Evolutionary conservation across 2,329 filamentous ascomycete genomes (phyloP), one percentile per base, ranked within the genome.

Genomic region (Paracamarosporium sp.): DNA sequence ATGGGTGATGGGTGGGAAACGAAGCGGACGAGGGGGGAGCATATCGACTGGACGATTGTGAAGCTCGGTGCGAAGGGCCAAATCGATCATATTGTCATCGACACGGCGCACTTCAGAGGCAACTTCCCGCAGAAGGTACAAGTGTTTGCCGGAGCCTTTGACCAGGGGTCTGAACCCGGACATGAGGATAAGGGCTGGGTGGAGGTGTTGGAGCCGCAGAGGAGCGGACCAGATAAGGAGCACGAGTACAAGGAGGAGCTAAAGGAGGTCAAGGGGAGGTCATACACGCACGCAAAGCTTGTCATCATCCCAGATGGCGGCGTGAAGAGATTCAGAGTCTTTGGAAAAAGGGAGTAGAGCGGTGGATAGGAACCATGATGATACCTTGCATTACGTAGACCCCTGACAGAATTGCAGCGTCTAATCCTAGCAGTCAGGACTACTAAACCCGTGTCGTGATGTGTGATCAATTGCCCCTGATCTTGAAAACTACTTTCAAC

Each of bases 1-100:
- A 95, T 95, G 91, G 90, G 91, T 50, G 91, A 94, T 73, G 92
- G 91, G 7, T 95, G 92, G 91, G 91, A 95, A 79, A 95, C 91
- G 55, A 87, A 89, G 64, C 84, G 91, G 53, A 92, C 90, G 33
- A 81, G 92, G 48, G 87, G 83, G 50, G 87, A 86, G 74, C 91
- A 95, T 75, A 79, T 90, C 20, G 91, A 95, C 76, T 95, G 92
- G 91, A 83, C 88, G n/a, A 87, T 94, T 64, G 85, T 95, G 62
- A 85, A 86, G 46, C 84, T 95, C 20, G 91, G 90, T 24, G 85
- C 86, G 0, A 82, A 85, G 4, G 89, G 86, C 7, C 81, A 82
- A 57, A 84, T 91, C 60, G 85, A 88, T 68, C 87, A 83, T 65
- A 80, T 93, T 54, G 78, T 93, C 15, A 85, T 93, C 27, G 92